Evolutionary conservation across 805 yeast genomes (phyloP), one percentile per base, ranked within the genome.

Genomic region (Cyberlindnera xishuangbannaensis): DNA sequence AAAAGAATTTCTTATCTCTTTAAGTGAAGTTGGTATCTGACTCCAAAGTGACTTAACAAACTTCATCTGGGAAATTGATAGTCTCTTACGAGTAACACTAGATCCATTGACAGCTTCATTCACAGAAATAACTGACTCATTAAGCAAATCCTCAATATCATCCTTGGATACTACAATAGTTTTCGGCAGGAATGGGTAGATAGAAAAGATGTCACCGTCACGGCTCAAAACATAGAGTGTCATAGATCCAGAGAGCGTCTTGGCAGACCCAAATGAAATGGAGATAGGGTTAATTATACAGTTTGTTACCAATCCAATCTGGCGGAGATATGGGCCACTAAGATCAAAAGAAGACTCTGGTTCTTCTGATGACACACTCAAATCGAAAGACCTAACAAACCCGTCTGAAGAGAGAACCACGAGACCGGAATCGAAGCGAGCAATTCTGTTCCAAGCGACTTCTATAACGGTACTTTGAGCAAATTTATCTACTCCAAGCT

Each of bases 101-200:
- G 33, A 37, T 5, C 31, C 28, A 14, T 56, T 46, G 13, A 53
- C 34, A 1, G 56, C 49, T 15, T 49, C 46, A 22, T 58, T 46
- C 17, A 59, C 36, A 11, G 53, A 34, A 0, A 40, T 35, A 1
- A 61, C 57, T 3, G 63, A 58, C 31, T 56, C 50, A 39, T 62
- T 60, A n/a, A 64, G 45, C 2, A 59, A 32, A 4, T 43, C 47
- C 35, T 56, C 55, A 5, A 62, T 33, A 45, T 60, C 55, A 2
- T 46, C 38, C 22, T 51, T 41, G 1, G 65, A 32, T n/a, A 66
- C 61, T 1, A 64, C 52, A 18, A 75, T 44, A 17, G 61, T 53
- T 2, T 51, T 39, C 0, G 88, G 85, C 15, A 72, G 46, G 50
- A 78, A 78, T n/a, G 92, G 92, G 41, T 69, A 74, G 4, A 82